Conservation (phyloP, 1,284 basidiomycete genomes). For the Anthracocystis walkeri region DNA sequence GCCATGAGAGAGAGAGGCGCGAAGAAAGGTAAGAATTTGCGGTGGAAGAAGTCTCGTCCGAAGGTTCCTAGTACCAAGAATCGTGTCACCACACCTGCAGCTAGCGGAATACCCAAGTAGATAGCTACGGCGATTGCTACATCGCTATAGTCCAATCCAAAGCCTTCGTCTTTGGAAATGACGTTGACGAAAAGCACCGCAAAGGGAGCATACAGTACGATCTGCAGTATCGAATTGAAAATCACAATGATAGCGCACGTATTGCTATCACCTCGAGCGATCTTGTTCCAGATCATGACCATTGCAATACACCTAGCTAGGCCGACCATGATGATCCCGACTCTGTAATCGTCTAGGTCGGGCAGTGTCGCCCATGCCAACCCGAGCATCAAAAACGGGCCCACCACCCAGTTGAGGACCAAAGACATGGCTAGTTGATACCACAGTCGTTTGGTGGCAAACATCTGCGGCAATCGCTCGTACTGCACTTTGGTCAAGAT, state of each 20-base stretch:
- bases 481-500: constrained; percentile 80
- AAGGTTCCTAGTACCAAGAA: constrained; percentile 73
- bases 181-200: constrained; percentile 82
- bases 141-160: constrained; percentile 77
- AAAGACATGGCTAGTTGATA: constrained; percentile 79
- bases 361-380: constrained; percentile 87
- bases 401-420: constrained; percentile 84
- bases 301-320: constrained; percentile 72
- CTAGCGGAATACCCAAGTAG: constrained; percentile 76
- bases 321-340: constrained; percentile 76
- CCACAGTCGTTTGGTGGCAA: constrained; percentile 76
- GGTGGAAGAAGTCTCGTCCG: constrained; percentile 73
- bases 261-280: constrained; percentile 80
- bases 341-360: constrained; percentile 72
- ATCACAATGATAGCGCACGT: constrained; percentile 80
- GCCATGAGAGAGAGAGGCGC: constrained; percentile 77
- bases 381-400: constrained; percentile 81
- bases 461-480: constrained; percentile 77
- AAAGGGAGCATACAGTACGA: constrained; percentile 81
- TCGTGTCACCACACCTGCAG: constrained; percentile 79
- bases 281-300: constrained; percentile 74
- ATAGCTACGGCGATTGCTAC: constrained; percentile 81
- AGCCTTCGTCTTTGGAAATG: constrained; percentile 70
- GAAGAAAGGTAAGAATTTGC: constrained; percentile 78
- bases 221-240: constrained; percentile 77